A percentile compares a stretch with the other conserved stretches of the same genome.
These are phyloP conservation scores for Kurtzmaniella quercitrusa DNA, from an alignment of 1,139 yeast species.

Conservation along the genomic window DNA sequence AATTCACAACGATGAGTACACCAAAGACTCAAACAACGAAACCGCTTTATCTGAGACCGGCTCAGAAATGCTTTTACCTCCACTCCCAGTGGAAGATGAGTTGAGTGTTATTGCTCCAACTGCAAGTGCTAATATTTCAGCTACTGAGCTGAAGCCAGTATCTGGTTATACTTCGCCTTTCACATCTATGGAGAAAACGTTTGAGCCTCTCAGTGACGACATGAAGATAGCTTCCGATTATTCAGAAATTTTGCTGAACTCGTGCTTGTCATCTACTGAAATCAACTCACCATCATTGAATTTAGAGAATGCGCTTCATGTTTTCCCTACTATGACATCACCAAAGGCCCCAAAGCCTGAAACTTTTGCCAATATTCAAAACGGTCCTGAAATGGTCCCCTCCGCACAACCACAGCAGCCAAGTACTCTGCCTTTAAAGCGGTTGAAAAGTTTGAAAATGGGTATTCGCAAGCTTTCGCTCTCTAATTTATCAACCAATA, in stretches of 20 bases:
- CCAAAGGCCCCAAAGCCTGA: slow-evolving; percentile 3
- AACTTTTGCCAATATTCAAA: not conserved
- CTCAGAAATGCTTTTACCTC: slow-evolving; percentile 33
- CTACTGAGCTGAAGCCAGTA: slow-evolving; percentile 3
- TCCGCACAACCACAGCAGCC: slow-evolving; percentile 8
- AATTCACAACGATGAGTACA: not conserved
- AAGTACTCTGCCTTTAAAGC: slow-evolving; percentile 24
- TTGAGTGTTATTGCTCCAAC: slow-evolving; percentile 1
- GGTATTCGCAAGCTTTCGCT: slow-evolving; percentile 33
- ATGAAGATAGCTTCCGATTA: slow-evolving; percentile 7
- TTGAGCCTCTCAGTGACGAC: slow-evolving; percentile 3
- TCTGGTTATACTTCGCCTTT: slow-evolving; percentile 7
- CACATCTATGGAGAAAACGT: slow-evolving; percentile 1
- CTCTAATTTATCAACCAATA: slow-evolving; percentile 11
- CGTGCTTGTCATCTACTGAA: slow-evolving; percentile 16
- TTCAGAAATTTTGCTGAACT: slow-evolving; percentile 8
- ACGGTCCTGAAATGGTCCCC: slow-evolving; percentile 4
- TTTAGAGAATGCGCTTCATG: slow-evolving; percentile 13
- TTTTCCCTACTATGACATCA: slow-evolving; percentile 7
- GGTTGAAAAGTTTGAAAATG: slow-evolving; percentile 36
- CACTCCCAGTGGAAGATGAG: slow-evolving; percentile 27
- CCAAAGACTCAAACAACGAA: slow-evolving; percentile 5
- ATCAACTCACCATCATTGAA: slow-evolving; percentile 27
- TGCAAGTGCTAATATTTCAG: not conserved
- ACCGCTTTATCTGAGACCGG: slow-evolving; percentile 6